These are phyloP conservation scores for Sphaerostilbella broomeana DNA, from an alignment of 2,329 filamentous ascomycete species.

Conservation along the genomic window DNA sequence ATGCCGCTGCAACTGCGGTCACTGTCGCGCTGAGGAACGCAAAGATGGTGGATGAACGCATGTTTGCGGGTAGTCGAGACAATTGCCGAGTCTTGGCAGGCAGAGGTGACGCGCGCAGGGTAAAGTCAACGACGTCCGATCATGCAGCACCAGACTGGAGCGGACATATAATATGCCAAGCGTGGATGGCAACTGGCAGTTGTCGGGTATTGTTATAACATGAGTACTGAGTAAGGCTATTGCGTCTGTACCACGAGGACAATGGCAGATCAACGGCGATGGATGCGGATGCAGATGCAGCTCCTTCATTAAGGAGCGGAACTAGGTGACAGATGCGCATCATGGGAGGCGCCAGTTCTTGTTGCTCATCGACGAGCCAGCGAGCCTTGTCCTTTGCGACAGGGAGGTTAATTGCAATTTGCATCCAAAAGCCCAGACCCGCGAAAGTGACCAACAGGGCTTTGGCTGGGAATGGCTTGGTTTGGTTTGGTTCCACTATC, in stretches of 20 bases:
- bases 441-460: slow-evolving; percentile 11
- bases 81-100: slow-evolving; percentile 2
- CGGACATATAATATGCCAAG: background rate
- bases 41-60: slow-evolving; percentile 17
- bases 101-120: background rate
- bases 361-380: slow-evolving; percentile 7
- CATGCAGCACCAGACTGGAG: slow-evolving; percentile 10
- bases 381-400: slow-evolving; percentile 9
- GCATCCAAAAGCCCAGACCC: slow-evolving; percentile 8
- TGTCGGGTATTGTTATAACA: no score
- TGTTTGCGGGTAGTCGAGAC: slow-evolving; percentile 6
- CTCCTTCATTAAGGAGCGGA: no score
- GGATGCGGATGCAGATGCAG: no score
- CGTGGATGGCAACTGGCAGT: no score
- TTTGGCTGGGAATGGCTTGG: slow-evolving; percentile 10
- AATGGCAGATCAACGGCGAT: no score
- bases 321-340: no score
- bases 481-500: slow-evolving; percentile 1
- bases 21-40: slow-evolving; percentile 13
- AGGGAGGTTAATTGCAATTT: slow-evolving; percentile 12
- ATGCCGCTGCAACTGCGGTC: slow-evolving; percentile 9
- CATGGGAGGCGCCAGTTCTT: slow-evolving; percentile 7
- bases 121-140: background rate
- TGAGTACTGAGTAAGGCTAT: no score
- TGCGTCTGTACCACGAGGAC: no score